Evolutionary conservation across 768 basidiomycete genomes (phyloP), one percentile per base, ranked within the genome.

Genomic region (Macrolepiota albuminosa): DNA sequence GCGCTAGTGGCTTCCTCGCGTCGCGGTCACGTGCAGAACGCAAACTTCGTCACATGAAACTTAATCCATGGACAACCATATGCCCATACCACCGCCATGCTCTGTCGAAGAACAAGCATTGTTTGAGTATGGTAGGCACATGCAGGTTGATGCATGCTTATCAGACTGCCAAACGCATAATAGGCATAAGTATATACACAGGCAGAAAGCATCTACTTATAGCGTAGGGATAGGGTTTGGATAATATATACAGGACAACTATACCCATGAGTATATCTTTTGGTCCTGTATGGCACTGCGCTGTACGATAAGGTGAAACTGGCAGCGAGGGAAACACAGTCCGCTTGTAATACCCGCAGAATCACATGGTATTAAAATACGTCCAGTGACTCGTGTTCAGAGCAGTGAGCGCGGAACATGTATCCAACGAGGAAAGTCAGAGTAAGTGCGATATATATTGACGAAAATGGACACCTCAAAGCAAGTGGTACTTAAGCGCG

Each of bases 1-100:
- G 8, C 21, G 21, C 21, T 21, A 21, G 21, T 21, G 21, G 21
- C 8, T 42, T 34, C 13, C 13, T 46, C 63, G 56, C 64, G 65
- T 60, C 67, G 63, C 68, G 65, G 61, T 67, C 68, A 69, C 68
- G 66, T 67, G 64, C 34, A 21, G 13, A 37, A 53, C 36, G 51
- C 10, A 36, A 34, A 34, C 13, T 39, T 39, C 37, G 39, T 39
- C 39, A 39, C 39, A 16, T 39, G 39, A 39, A 39, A 2, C 3
- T 39, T 14, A 39, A 13, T 39, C 14, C 4, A 14, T 34, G 34
- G 34, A 34, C 9, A 34, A 34, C 6, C 9, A 7, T 8, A 34
- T 21, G 21, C 21, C 34, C 34, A 2, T 9, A 9, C 13, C 4
- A 16, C 39, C 13, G 14, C 14, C 39, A 39, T 5, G 39, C 13